phyloP scores from a whole-genome alignment of 148 eudicot genomes.

The Rhododendron williamsianum region DNA sequence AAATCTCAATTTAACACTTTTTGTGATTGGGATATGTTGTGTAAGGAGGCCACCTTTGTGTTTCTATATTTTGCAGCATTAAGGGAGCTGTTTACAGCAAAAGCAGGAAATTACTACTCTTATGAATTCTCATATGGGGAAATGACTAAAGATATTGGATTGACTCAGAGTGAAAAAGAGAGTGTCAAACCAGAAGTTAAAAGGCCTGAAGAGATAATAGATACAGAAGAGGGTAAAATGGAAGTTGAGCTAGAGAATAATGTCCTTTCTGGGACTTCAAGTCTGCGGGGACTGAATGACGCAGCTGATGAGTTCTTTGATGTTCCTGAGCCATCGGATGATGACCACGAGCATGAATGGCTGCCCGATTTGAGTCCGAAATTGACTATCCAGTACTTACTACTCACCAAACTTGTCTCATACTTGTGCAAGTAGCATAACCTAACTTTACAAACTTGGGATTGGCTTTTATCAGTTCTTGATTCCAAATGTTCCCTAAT shows the following conservation, averaged over 20 bases:
- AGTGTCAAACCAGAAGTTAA: conserved; percentile 22
- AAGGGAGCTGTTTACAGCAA: conserved; percentile 53
- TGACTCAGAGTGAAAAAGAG: conserved; percentile 24
- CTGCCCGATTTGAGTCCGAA: conserved; percentile 22
- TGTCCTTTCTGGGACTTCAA: conserved; percentile 24
- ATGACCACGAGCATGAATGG: conserved; percentile 39
- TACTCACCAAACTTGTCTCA: conserved; percentile 6
- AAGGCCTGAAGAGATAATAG: conserved; percentile 10
- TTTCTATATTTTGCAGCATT: conserved; percentile 39
- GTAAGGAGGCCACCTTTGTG: not conserved
- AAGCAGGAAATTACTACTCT: conserved; percentile 30
- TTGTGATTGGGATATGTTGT: not conserved
- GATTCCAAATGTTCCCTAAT: not conserved
- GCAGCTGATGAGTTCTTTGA: conserved; percentile 68
- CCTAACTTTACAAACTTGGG: not conserved
- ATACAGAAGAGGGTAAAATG: conserved; percentile 15
- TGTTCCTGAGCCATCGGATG: conserved; percentile 53
- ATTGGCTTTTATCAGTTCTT: conserved; percentile 3
- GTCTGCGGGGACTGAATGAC: conserved; percentile 49
- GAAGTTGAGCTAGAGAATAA: conserved; percentile 27
- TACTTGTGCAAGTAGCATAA: not conserved
- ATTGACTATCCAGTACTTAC: conserved; percentile 33
- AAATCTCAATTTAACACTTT: not conserved
- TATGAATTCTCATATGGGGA: conserved; percentile 29
- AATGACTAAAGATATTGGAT: conserved; percentile 21